Conservation (phyloP, 495 filamentous ascomycete species). For the Hapsidospora chrysogenum region DNA sequence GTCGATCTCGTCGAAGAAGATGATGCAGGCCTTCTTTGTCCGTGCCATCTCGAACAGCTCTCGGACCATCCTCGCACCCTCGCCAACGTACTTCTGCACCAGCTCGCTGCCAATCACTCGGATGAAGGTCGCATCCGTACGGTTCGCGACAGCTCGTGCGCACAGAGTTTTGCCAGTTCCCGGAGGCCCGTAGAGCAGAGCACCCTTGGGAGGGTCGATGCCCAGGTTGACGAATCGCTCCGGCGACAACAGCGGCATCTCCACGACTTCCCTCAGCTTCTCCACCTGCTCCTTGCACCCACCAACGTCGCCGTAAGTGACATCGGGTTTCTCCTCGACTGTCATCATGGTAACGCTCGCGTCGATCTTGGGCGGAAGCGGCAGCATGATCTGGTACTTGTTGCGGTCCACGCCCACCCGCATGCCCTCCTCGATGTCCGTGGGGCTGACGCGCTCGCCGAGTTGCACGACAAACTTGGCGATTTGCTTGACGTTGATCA, state of each 20-base stretch:
- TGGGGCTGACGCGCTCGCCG: constrained; percentile 89
- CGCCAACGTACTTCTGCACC: constrained; percentile 97
- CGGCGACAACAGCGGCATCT: constrained; percentile 91
- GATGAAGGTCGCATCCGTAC: constrained; percentile 97
- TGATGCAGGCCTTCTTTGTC: constrained; percentile 99
- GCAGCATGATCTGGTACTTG: constrained; percentile 96
- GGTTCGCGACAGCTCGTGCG: constrained; percentile 89
- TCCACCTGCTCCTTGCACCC: constrained; percentile 99
- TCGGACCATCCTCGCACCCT: constrained; percentile 94
- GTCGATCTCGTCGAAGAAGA: constrained; percentile 99
- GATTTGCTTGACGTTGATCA: constrained; percentile 99
- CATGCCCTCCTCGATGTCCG: constrained; percentile 99
- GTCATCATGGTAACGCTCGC: constrained; percentile 99
- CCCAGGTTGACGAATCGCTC: constrained; percentile 94
- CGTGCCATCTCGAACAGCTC: constrained; percentile 99
- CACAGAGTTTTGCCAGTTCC: constrained; percentile 98
- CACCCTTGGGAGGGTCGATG: constrained; percentile 97
- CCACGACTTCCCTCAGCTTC: constrained; percentile 95
- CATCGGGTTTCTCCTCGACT: constrained; percentile 97
- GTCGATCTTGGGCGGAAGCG: constrained; percentile 97
- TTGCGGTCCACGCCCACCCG: constrained; percentile 93
- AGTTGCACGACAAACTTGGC: constrained; percentile 99
- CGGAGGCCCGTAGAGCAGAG: constrained; percentile 88
- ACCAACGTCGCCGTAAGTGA: constrained; percentile 96
- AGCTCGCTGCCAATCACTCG: constrained; percentile 93